A percentile compares a stretch with the other conserved stretches of the same genome.
Evolutionary conservation across 441 rosid species (phyloP).

Genomic region (Cnidoscolus chayamansa): DNA sequence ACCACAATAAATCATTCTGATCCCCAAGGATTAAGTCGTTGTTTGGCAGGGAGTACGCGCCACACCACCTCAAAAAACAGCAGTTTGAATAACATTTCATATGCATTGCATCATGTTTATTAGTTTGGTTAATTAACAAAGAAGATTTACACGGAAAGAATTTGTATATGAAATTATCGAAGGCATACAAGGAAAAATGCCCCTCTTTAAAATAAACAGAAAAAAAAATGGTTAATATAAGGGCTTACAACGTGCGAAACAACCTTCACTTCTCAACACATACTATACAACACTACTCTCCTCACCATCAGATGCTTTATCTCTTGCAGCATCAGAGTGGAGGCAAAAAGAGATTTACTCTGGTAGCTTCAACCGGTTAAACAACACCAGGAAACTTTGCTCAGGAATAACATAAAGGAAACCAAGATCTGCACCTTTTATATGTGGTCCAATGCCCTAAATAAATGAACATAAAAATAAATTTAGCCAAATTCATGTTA

Average conservation of each 20-base stretch:
- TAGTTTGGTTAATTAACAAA: slow-evolving; percentile 15
- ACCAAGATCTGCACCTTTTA: slow-evolving; percentile 86
- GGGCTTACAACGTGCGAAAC: not conserved
- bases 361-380: slow-evolving; percentile 76
- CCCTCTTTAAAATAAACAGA: slow-evolving; percentile 5
- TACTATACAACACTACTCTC: slow-evolving; percentile 3
- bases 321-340: not conserved
- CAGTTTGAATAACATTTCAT: not conserved
- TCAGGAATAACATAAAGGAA: slow-evolving; percentile 77
- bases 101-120: not conserved
- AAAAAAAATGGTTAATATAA: not conserved
- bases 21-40: no score
- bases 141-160: slow-evolving; percentile 13
- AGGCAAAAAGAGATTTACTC: slow-evolving; percentile 32
- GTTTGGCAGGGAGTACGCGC: no score
- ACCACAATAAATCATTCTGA: no score
- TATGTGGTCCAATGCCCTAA: slow-evolving; percentile 74
- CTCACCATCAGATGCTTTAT: slow-evolving; percentile 1
- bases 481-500: slow-evolving; percentile 8
- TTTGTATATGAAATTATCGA: slow-evolving; percentile 1
- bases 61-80: no score
- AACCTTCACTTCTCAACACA: slow-evolving; percentile 8
- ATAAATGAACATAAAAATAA: not conserved
- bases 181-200: slow-evolving; percentile 21
- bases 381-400: slow-evolving; percentile 86